Conservation (phyloP, 2,329 filamentous ascomycete species). For the Cladosporium cucumerinum region DNA sequence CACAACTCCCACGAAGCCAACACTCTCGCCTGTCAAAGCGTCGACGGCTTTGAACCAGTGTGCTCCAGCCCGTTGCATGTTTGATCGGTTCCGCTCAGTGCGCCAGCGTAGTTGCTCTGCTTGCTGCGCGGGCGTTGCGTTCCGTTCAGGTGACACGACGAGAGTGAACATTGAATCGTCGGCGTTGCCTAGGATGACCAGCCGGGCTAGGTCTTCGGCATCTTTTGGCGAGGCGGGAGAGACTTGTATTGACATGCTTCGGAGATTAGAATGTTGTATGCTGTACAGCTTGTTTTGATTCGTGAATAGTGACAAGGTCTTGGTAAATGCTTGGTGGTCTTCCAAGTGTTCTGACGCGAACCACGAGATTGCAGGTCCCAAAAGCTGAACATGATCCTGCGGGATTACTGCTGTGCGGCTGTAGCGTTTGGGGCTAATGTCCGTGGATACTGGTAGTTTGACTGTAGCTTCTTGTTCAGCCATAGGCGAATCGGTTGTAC, state of each 20-base stretch:
- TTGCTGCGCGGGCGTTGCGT: slow-evolving; percentile 2
- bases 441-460: not conserved
- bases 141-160: not conserved
- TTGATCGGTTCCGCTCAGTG: not conserved
- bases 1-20: slow-evolving; percentile 4
- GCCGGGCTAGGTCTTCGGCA: not conserved
- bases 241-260: not conserved
- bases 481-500: not conserved
- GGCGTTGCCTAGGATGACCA: not conserved
- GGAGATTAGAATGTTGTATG: no score
- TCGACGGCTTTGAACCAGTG: slow-evolving; percentile 14
- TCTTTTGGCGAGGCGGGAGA: not conserved
- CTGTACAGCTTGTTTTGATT: no score
- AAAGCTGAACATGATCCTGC: not conserved
- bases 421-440: not conserved
- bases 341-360: not conserved
- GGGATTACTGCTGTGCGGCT: not conserved
- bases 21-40: not conserved
- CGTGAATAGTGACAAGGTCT: not conserved
- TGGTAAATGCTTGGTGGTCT: not conserved
- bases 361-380: not conserved
- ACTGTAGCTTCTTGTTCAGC: not conserved
- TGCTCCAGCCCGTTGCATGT: not conserved
- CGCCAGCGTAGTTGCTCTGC: slow-evolving; percentile 5
- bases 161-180: slow-evolving; percentile 1